phyloP scores from a whole-genome alignment of 495 filamentous ascomycete genomes.

The Pyrenula aspistea region DNA sequence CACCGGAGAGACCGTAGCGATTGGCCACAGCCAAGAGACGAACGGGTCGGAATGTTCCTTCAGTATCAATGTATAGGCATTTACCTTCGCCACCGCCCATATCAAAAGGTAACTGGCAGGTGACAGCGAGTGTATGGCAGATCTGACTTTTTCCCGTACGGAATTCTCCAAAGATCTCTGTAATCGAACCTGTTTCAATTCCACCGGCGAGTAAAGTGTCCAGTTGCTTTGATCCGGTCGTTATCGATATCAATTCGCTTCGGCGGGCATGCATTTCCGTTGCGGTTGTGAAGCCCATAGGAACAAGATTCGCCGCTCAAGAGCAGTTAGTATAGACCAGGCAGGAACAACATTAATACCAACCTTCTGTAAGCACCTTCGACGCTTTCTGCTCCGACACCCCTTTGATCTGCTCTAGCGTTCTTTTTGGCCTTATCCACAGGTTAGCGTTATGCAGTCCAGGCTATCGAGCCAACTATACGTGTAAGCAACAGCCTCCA shows the following conservation, averaged over 20 bases:
- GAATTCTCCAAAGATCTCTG: constrained; percentile 98
- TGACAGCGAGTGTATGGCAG: constrained; percentile 96
- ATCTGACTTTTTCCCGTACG: constrained; percentile 96
- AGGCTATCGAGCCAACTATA: constrained; percentile 12
- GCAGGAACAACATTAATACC: constrained; percentile 6
- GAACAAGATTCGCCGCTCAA: constrained; percentile 83
- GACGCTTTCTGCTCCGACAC: constrained; percentile 93
- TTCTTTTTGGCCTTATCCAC: constrained; percentile 53
- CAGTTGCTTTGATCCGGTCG: constrained; percentile 91
- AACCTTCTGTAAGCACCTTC: constrained; percentile 88
- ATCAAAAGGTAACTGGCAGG: constrained; percentile 93
- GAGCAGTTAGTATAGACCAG: constrained; percentile 4
- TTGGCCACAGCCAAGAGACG: constrained; percentile 84
- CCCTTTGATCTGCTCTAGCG: constrained; percentile 88
- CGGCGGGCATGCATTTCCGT: constrained; percentile 97
- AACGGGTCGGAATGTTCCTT: constrained; percentile 92
- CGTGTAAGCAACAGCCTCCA: constrained; percentile 92
- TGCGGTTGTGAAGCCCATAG: constrained; percentile 98
- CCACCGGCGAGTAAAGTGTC: constrained; percentile 92
- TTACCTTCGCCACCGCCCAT: constrained; percentile 99
- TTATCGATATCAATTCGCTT: constrained; percentile 94
- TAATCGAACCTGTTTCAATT: constrained; percentile 92
- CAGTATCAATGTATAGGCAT: constrained; percentile 97
- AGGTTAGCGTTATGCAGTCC: background rate
- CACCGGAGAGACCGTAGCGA: constrained; percentile 83